phyloP scores from a whole-genome alignment of 129 eudicot genomes.

The Pulicaria dysenterica region DNA sequence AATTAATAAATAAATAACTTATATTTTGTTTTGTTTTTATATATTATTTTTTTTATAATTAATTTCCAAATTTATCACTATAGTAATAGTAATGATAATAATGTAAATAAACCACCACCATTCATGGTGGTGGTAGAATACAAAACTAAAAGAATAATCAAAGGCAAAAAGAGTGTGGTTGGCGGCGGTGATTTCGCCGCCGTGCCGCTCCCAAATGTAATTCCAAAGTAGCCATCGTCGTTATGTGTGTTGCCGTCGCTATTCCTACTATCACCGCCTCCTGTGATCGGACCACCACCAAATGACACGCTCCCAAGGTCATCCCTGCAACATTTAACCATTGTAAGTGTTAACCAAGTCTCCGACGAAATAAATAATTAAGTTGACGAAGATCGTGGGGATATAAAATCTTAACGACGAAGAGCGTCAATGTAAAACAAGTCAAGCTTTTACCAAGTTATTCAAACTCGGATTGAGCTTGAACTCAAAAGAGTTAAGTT shows the following conservation, averaged over 20 bases:
- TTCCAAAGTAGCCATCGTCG: slow-evolving; percentile 17
- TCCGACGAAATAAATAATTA: background rate
- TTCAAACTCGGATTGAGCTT: too few species aligned
- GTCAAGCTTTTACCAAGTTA: too few species aligned
- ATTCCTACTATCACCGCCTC: slow-evolving; percentile 36
- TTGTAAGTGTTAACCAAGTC: background rate
- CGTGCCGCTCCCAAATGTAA: slow-evolving; percentile 28
- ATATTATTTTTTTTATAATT: background rate
- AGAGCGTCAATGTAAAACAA: too few species aligned
- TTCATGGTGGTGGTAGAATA: background rate
- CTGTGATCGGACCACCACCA: slow-evolving; percentile 47
- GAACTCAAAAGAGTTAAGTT: too few species aligned
- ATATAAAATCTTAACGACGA: too few species aligned
- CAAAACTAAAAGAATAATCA: slow-evolving; percentile 21
- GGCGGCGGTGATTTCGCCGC: slow-evolving; percentile 12
- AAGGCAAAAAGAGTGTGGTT: slow-evolving; percentile 32
- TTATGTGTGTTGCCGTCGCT: slow-evolving; percentile 13
- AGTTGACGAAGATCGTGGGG: background rate
- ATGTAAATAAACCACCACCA: slow-evolving; percentile 22
- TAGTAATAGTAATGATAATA: slow-evolving; percentile 6
- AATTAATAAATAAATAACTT: background rate
- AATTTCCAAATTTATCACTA: slow-evolving; percentile 17
- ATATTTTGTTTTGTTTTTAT: background rate
- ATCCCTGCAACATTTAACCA: slow-evolving; percentile 31
- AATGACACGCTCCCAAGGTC: slow-evolving; percentile 36